Evolutionary conservation across 257 asterid genomes (phyloP), one percentile per base, ranked within the genome.

Genomic region (Thymus mandschuricus): DNA sequence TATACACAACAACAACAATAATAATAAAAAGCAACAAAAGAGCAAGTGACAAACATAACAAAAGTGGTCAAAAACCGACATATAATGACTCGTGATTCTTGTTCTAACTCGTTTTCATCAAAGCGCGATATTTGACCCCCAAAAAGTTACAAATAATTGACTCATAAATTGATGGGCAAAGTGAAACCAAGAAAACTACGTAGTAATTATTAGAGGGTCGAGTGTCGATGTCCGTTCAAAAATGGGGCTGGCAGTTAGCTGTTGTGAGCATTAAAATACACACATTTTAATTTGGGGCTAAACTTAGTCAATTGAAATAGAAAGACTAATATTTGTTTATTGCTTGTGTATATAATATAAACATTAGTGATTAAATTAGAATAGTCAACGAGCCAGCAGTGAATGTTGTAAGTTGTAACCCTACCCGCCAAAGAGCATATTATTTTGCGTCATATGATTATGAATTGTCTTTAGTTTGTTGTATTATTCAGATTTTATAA

Each of bases 371-470:
- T 33, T 3, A 34, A 66, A 72, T 48, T 48, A 69, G 41, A 44
- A 46, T 35, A 56, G 79, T 78, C 76, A 73, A 73, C 76, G 65
- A 68, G 60, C 75, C 73, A 78, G 73, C 79, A 69, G 15, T 68
- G 63, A 35, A 44, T 33, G 70, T 50, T 45, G 60, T 13, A 9
- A n/a, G 70, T 50, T 45, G 60, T 13, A 9, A n/a, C 61, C 46
- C 64, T 51, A 50, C 49, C 76, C 33, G 40, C 31, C 33, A 35
- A 74, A 10, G 34, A 56, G 45, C 68, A 46, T 30, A 13, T 68
- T 33, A 66, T 58, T 46, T 7, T 59, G 41, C 8, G 40, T 35
- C 40, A 35, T 38, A 38, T 38, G 41, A 38, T 4, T 38, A 38
- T 38, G 41, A 38, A 38, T 38, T 5, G 6, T 7, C 41, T 38